Percentiles rank a stretch among this genome's conserved stretches.
These are phyloP conservation scores for Trichosporon ovoides DNA, from an alignment of 1,284 basidiomycete genomes.

Conservation along the genomic window DNA sequence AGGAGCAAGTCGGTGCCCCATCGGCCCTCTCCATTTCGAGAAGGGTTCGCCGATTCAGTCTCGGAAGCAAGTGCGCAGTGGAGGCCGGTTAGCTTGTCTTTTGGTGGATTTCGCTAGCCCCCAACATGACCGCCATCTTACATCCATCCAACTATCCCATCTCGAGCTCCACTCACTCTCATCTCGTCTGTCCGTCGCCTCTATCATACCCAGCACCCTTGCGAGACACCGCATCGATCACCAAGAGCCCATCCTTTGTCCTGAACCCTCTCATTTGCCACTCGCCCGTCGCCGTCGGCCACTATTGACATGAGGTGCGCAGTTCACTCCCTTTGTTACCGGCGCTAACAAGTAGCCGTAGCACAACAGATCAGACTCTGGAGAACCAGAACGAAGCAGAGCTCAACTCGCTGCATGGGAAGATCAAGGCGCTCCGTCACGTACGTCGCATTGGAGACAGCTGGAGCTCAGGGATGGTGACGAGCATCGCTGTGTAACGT, in stretches of 20 bases:
- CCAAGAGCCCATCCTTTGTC: neutral
- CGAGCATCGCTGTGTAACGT: too few species aligned
- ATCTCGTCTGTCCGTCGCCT: neutral
- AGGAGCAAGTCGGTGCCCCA: neutral
- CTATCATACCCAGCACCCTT: neutral
- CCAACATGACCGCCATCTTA: conserved; percentile 1
- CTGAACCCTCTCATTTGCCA: neutral
- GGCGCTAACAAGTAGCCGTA: conserved; percentile 18
- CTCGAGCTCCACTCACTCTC: too few species aligned
- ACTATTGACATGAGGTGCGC: neutral
- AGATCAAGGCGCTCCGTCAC: conserved; percentile 43
- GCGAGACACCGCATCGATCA: neutral
- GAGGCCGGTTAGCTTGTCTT: neutral
- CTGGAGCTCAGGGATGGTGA: too few species aligned
- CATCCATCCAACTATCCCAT: neutral
- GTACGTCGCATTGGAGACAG: conserved; percentile 9
- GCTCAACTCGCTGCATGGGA: conserved; percentile 44
- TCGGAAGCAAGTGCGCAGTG: neutral
- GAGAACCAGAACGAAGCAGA: conserved; percentile 50
- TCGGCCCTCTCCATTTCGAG: neutral
- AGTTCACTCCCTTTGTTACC: neutral
- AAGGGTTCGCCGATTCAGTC: neutral
- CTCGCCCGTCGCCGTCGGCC: neutral
- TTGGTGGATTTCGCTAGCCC: neutral
- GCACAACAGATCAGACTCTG: conserved; percentile 46